These are phyloP conservation scores for Colletotrichum sp. DNA, from an alignment of 2,329 filamentous ascomycete genomes.

Conservation along the genomic window DNA sequence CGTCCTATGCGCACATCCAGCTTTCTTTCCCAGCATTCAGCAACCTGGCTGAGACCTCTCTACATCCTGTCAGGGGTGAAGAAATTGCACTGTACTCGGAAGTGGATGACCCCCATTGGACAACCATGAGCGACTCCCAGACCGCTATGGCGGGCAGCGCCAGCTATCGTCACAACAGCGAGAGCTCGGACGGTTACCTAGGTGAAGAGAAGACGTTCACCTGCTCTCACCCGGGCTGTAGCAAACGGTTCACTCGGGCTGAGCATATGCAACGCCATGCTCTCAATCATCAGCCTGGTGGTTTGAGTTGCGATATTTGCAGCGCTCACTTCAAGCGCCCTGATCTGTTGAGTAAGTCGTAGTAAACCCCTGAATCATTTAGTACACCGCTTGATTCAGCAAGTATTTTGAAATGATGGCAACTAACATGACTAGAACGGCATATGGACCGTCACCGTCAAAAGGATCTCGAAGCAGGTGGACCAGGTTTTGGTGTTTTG, in stretches of 20 bases:
- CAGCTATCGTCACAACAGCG: constrained; percentile 1
- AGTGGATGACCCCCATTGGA: neutral
- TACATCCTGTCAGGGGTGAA: neutral
- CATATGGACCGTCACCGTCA: constrained; percentile 61
- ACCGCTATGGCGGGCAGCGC: neutral
- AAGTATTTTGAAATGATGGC: no score
- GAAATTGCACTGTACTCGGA: neutral
- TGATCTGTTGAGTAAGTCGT: constrained; percentile 46
- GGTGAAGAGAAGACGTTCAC: constrained; percentile 9
- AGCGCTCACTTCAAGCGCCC: constrained; percentile 65
- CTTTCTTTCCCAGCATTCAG: neutral
- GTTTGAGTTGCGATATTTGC: constrained; percentile 63
- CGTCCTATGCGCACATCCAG: neutral
- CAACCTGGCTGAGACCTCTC: neutral
- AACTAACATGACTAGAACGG: constrained; percentile 44
- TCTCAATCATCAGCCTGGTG: constrained; percentile 58
- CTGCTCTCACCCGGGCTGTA: constrained; percentile 52
- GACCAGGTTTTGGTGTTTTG: constrained; percentile 52
- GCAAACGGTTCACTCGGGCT: constrained; percentile 58
- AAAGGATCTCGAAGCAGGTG: constrained; percentile 60
- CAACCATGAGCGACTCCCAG: neutral
- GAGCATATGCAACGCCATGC: constrained; percentile 64
- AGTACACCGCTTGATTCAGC: neutral
- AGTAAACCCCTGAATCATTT: neutral
- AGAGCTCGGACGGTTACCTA: neutral